Percentiles rank a stretch among this genome's conserved stretches.
phyloP scores from a whole-genome alignment of 1,139 yeast species.

The Arxiozyma telluris region DNA sequence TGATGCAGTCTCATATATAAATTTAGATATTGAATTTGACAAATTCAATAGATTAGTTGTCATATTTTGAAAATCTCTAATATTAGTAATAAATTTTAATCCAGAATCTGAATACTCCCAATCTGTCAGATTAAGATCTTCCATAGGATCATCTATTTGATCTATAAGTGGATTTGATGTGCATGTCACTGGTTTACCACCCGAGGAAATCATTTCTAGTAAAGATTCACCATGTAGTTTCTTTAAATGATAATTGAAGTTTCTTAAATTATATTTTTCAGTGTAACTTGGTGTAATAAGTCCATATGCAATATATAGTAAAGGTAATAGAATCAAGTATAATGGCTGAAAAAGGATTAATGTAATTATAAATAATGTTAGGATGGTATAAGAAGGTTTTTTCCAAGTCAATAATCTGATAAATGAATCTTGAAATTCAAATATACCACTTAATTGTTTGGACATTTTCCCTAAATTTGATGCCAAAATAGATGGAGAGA shows the following conservation, averaged over 20 bases:
- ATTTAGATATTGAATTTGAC: slow-evolving; percentile 46
- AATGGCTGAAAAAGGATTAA: slow-evolving; percentile 63
- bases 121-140: slow-evolving; percentile 2
- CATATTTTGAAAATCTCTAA: slow-evolving; percentile 42
- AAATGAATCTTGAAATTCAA: slow-evolving; percentile 47
- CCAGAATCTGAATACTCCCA: slow-evolving; percentile 27
- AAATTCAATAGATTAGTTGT: slow-evolving; percentile 48
- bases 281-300: slow-evolving; percentile 65
- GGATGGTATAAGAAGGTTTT: slow-evolving; percentile 48
- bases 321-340: slow-evolving; percentile 55
- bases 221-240: slow-evolving; percentile 49
- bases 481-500: slow-evolving; percentile 43
- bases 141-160: background rate
- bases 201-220: slow-evolving; percentile 31
- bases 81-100: slow-evolving; percentile 34
- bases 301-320: slow-evolving; percentile 47
- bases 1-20: slow-evolving; percentile 57
- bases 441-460: slow-evolving; percentile 43
- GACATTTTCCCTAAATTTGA: slow-evolving; percentile 47
- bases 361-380: slow-evolving; percentile 45
- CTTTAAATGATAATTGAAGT: slow-evolving; percentile 37
- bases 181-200: slow-evolving; percentile 2
- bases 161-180: background rate
- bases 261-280: slow-evolving; percentile 56
- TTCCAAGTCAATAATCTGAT: slow-evolving; percentile 55